A percentile compares a stretch with the other conserved stretches of the same genome.
Conservation (phyloP, 495 filamentous ascomycete species). For the Neurospora discreta region DNA sequence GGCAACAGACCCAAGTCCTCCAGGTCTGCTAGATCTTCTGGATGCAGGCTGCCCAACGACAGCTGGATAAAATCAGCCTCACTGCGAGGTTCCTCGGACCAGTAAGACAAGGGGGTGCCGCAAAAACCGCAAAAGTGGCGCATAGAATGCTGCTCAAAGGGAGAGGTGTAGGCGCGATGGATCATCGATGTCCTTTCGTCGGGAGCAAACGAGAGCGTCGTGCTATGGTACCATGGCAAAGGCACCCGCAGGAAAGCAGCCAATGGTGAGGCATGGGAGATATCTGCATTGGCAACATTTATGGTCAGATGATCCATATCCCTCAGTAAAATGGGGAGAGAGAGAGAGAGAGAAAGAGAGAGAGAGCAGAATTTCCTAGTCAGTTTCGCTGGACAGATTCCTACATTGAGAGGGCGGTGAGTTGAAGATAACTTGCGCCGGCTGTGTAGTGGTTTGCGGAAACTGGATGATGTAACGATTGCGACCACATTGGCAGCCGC, state of each 20-base stretch:
- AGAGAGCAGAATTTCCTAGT: background rate
- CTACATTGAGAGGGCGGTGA: conserved; percentile 52
- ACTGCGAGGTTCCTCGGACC: conserved; percentile 57
- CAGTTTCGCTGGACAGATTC: conserved; percentile 19
- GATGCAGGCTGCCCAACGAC: conserved; percentile 57
- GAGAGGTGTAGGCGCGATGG: conserved; percentile 56
- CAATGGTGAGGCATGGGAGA: conserved; percentile 50
- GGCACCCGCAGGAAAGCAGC: conserved; percentile 74
- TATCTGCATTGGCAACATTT: conserved; percentile 32
- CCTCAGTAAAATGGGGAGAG: background rate
- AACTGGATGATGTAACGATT: conserved; percentile 68
- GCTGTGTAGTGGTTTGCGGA: conserved; percentile 38
- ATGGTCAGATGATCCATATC: conserved; percentile 1
- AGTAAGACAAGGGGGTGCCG: conserved; percentile 68
- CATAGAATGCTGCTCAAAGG: conserved; percentile 44
- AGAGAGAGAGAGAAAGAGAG: background rate
- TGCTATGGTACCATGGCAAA: conserved; percentile 59
- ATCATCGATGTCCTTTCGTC: conserved; percentile 69
- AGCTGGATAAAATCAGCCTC: conserved; percentile 68
- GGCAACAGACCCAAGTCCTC: conserved; percentile 59
- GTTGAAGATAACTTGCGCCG: conserved; percentile 61
- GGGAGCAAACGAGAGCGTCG: conserved; percentile 58
- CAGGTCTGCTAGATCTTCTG: conserved; percentile 53
- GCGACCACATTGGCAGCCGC: conserved; percentile 75
- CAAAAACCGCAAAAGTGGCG: conserved; percentile 87